Conservation (phyloP, 164 flowering plant genomes). For the Nymphaea thermarum region DNA sequence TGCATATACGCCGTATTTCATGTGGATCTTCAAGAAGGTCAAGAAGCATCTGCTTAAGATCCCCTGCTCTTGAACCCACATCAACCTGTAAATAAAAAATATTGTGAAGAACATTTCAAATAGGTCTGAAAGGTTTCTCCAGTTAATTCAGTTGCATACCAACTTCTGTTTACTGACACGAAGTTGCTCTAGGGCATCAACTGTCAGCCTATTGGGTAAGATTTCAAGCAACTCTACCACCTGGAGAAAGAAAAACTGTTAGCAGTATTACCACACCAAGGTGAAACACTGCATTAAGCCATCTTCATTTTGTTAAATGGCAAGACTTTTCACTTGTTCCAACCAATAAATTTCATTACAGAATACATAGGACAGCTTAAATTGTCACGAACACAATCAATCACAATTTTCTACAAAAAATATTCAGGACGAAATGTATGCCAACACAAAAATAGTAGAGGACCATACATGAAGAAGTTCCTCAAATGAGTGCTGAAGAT, state of each 20-base stretch:
- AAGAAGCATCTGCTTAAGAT: conserved; percentile 91
- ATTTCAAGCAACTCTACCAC: conserved; percentile 80
- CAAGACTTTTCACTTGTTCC: no score
- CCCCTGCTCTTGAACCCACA: conserved; percentile 84
- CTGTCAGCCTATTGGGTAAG: conserved; percentile 80
- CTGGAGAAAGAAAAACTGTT: conserved; percentile 20
- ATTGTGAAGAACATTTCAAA: background rate
- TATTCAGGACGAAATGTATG: no score
- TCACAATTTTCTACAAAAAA: no score
- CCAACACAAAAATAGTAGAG: no score
- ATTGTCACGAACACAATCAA: no score
- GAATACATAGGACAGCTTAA: no score
- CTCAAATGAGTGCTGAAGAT: no score
- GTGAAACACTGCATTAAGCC: no score
- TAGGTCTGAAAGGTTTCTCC: background rate
- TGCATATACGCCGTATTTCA: conserved; percentile 86
- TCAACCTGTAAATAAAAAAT: conserved; percentile 59
- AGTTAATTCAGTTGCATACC: conserved; percentile 25
- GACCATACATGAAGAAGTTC: no score
- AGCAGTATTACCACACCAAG: background rate
- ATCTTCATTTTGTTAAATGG: no score
- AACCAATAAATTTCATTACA: no score
- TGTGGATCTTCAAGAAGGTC: conserved; percentile 93
- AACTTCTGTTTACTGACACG: conserved; percentile 88
- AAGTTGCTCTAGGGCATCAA: conserved; percentile 81